Conservation (phyloP, 192 early-diverging fungal genomes). For the Coemansia sp. region DNA sequence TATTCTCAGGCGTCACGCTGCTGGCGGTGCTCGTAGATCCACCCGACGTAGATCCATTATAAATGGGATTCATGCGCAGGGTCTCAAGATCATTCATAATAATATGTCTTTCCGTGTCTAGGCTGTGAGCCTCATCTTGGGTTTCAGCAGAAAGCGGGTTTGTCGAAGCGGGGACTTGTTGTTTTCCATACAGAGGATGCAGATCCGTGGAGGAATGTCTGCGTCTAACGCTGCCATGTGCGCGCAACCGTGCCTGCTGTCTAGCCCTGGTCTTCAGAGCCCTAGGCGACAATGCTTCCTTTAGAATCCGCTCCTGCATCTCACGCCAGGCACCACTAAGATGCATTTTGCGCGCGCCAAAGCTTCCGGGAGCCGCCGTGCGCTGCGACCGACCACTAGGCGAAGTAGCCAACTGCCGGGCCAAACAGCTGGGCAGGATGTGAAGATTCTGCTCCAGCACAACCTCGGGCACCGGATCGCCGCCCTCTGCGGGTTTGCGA, state of each 20-base stretch:
- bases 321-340: conserved; percentile 63
- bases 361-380: conserved; percentile 50
- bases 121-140: conserved; percentile 42
- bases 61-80: conserved; percentile 47
- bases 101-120: conserved; percentile 33
- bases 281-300: conserved; percentile 87
- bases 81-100: conserved; percentile 38
- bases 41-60: conserved; percentile 19
- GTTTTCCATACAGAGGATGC: conserved; percentile 37
- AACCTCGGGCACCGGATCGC: conserved; percentile 60
- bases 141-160: conserved; percentile 14
- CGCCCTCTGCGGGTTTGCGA: conserved; percentile 36
- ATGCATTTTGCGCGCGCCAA: conserved; percentile 52
- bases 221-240: conserved; percentile 46
- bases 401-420: conserved; percentile 38
- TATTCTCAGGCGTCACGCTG: conserved; percentile 13
- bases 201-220: conserved; percentile 59
- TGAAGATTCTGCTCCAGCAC: conserved; percentile 90
- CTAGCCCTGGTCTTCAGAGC: conserved; percentile 74
- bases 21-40: conserved; percentile 26
- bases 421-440: conserved; percentile 73
- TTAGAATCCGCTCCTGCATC: conserved; percentile 85
- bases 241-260: conserved; percentile 56
- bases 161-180: conserved; percentile 6
- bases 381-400: conserved; percentile 31